A percentile compares a stretch with the other conserved stretches of the same genome.
phyloP scores from a whole-genome alignment of 805 yeast species.

The Lachancea cidri region DNA sequence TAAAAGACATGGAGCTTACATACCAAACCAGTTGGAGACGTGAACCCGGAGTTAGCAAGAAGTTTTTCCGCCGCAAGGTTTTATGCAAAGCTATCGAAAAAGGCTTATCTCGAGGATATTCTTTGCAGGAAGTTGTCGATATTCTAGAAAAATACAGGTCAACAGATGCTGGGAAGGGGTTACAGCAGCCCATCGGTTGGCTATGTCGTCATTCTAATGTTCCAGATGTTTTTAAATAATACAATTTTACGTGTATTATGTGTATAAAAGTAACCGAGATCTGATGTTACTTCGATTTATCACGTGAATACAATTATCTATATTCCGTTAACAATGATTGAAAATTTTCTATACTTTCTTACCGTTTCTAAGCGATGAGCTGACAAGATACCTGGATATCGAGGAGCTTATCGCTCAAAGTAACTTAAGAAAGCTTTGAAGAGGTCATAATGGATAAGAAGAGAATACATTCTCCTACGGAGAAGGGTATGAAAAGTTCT shows the following conservation, averaged over 20 bases:
- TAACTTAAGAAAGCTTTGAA: neutral
- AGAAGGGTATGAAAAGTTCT: conserved; percentile 1
- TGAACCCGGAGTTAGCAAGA: conserved; percentile 48
- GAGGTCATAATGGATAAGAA: neutral
- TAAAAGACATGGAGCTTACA: conserved; percentile 43
- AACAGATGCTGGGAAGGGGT: conserved; percentile 37
- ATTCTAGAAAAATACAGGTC: conserved; percentile 43
- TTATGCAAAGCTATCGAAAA: conserved; percentile 51
- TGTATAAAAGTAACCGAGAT: too few relatives aligned
- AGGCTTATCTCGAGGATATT: conserved; percentile 42
- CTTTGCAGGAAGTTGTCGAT: conserved; percentile 40
- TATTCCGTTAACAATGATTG: neutral
- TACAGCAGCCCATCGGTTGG: conserved; percentile 44
- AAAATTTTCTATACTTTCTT: neutral
- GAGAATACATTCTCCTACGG: neutral
- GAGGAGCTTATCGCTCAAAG: too few relatives aligned
- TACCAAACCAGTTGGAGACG: conserved; percentile 54
- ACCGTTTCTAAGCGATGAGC: neutral
- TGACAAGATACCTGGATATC: neutral
- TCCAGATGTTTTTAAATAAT: conserved; percentile 18
- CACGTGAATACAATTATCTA: too few relatives aligned
- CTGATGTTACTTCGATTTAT: too few relatives aligned
- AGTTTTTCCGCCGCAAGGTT: conserved; percentile 48
- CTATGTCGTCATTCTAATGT: conserved; percentile 37
- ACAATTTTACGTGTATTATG: neutral